These are phyloP conservation scores for Candida argentea DNA, from an alignment of 805 yeast species.

Conservation along the genomic window DNA sequence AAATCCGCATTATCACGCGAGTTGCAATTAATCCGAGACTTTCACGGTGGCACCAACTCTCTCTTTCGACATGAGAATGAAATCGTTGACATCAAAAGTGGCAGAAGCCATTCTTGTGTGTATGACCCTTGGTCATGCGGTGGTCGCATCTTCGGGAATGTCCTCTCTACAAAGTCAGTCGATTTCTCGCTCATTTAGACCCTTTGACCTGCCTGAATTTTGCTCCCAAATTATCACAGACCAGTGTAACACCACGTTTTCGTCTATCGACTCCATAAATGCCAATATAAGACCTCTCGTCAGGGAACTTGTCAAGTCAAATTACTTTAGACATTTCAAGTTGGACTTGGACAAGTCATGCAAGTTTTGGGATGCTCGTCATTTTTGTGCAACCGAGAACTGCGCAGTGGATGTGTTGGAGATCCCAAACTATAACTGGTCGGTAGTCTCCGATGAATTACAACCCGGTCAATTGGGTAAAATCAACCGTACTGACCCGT, in stretches of 20 bases:
- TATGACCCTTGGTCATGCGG: conserved; percentile 1
- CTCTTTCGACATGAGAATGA: background rate
- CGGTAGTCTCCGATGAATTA: conserved; percentile 54
- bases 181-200: too few relatives aligned
- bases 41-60: conserved; percentile 1
- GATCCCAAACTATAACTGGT: conserved; percentile 59
- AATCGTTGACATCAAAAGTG: background rate
- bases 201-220: conserved; percentile 34
- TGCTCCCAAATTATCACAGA: conserved; percentile 36
- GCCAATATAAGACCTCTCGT: conserved; percentile 36
- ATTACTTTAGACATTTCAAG: conserved; percentile 82
- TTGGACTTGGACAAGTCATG: conserved; percentile 76
- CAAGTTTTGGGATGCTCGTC: conserved; percentile 76
- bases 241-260: conserved; percentile 35
- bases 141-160: too few relatives aligned
- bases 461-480: conserved; percentile 61
- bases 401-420: conserved; percentile 76
- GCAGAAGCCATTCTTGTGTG: conserved; percentile 1
- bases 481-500: conserved; percentile 14
- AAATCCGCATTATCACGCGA: too few relatives aligned
- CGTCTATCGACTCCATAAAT: conserved; percentile 31
- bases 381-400: conserved; percentile 76
- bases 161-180: too few relatives aligned
- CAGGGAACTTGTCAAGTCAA: conserved; percentile 51
- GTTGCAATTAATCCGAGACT: background rate